These are phyloP conservation scores for Taphrina communis DNA, from an alignment of 1,139 yeast species.

Conservation along the genomic window DNA sequence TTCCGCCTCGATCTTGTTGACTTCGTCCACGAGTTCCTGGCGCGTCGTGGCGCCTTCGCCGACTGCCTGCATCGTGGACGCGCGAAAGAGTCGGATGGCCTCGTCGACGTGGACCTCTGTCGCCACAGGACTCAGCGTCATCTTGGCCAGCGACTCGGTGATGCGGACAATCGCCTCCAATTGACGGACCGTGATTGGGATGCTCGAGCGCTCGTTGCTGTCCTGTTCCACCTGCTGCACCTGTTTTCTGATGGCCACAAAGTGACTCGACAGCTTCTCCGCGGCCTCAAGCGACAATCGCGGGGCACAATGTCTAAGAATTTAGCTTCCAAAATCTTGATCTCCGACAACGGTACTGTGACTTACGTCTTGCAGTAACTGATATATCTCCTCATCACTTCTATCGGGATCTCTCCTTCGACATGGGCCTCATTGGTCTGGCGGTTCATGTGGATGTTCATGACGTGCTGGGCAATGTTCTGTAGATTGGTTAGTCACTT, in stretches of 20 bases:
- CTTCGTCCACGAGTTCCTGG: conserved; percentile 67
- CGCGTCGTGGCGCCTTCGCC: conserved; percentile 72
- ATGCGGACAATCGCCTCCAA: conserved; percentile 96
- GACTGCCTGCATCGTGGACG: conserved; percentile 98
- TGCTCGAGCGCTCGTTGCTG: conserved; percentile 87
- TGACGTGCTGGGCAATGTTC: conserved; percentile 91
- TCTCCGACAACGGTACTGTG: not conserved
- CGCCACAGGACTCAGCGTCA: conserved; percentile 82
- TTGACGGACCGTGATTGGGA: conserved; percentile 97
- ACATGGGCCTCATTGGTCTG: conserved; percentile 60
- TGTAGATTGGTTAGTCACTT: conserved; percentile 49
- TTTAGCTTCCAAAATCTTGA: not conserved
- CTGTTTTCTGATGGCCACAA: conserved; percentile 85
- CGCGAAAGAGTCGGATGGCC: conserved; percentile 90
- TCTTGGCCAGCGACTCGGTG: conserved; percentile 89
- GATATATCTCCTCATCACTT: conserved; percentile 87
- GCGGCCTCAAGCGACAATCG: conserved; percentile 87
- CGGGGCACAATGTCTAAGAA: conserved; percentile 75
- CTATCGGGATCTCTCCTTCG: conserved; percentile 82
- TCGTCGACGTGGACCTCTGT: conserved; percentile 91
- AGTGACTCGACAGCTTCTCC: conserved; percentile 89
- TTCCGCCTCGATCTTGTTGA: conserved; percentile 79
- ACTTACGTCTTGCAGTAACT: conserved; percentile 74
- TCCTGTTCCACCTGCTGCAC: conserved; percentile 81
- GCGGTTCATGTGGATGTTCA: conserved; percentile 89